phyloP scores from a whole-genome alignment of 371 early-diverging fungal species.

The Haplosporangium sp. region DNA sequence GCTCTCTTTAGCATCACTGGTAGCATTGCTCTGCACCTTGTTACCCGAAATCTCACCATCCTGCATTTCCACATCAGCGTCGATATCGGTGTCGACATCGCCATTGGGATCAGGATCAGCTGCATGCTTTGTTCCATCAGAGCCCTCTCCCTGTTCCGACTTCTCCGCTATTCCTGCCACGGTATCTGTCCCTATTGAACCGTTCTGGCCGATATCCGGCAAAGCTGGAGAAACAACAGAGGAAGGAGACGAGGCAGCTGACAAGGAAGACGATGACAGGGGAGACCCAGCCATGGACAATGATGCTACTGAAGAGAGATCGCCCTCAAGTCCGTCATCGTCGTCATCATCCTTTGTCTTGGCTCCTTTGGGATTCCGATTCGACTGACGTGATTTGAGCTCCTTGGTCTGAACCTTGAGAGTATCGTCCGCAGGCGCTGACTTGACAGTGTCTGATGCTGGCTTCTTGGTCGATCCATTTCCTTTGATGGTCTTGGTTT shows the following conservation, averaged over 20 bases:
- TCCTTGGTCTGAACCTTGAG: constrained; percentile 37
- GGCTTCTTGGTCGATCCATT: constrained; percentile 1
- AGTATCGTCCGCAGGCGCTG: not conserved
- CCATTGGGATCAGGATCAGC: not conserved
- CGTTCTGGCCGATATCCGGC: not conserved
- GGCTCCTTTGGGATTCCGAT: constrained; percentile 14
- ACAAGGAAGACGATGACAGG: constrained; percentile 33
- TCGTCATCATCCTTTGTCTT: constrained; percentile 25
- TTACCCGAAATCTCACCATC: not conserved
- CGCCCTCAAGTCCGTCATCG: constrained; percentile 43
- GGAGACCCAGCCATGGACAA: constrained; percentile 34
- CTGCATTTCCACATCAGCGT: constrained; percentile 27
- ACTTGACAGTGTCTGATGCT: not conserved
- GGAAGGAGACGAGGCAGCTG: constrained; percentile 42
- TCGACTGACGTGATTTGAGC: constrained; percentile 19
- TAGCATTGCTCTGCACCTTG: not conserved
- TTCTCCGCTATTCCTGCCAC: not conserved
- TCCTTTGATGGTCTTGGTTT: constrained; percentile 4
- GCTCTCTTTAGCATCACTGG: not conserved
- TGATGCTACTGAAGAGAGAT: constrained; percentile 38
- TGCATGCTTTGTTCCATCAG: not conserved
- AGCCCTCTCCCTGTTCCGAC: not conserved
- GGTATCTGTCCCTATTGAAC: too few species aligned
- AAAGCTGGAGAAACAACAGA: constrained; percentile 17
- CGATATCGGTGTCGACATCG: not conserved